phyloP scores from a whole-genome alignment of 495 filamentous ascomycete genomes.

The Penicillium argentinense region DNA sequence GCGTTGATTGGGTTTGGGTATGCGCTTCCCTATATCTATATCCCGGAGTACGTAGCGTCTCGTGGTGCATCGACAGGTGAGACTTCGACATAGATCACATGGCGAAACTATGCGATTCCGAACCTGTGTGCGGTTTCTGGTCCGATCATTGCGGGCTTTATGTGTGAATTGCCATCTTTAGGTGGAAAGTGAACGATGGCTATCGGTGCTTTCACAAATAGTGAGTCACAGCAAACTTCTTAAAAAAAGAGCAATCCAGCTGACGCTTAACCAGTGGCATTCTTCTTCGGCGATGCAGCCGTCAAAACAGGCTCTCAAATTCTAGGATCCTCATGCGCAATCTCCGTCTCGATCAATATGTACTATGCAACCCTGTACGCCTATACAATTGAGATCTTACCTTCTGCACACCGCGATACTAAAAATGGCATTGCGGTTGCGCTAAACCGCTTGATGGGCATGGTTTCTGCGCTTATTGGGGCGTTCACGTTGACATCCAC shows the following conservation, averaged over 20 bases:
- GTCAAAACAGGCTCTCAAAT: constrained; percentile 41
- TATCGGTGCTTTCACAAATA: constrained; percentile 40
- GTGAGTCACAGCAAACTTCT: background rate
- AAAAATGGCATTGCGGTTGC: constrained; percentile 43
- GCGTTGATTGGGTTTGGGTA: constrained; percentile 38
- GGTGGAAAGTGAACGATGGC: constrained; percentile 40
- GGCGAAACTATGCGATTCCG: constrained; percentile 47
- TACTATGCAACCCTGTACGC: constrained; percentile 50
- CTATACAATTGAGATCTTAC: constrained; percentile 46
- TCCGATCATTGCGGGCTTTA: constrained; percentile 36
- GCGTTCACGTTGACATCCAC: constrained; percentile 36
- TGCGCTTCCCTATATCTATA: constrained; percentile 35
- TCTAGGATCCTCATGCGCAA: constrained; percentile 39
- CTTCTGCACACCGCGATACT: constrained; percentile 43
- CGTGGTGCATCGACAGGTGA: constrained; percentile 29
- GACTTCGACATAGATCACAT: constrained; percentile 32
- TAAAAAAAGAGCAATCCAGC: background rate
- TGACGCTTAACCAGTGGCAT: constrained; percentile 18
- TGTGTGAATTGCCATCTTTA: constrained; percentile 34
- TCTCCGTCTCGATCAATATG: constrained; percentile 43
- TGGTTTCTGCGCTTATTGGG: constrained; percentile 37
- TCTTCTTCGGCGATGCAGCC: constrained; percentile 47
- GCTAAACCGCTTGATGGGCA: constrained; percentile 39
- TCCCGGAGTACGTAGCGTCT: constrained; percentile 35
- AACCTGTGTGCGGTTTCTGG: constrained; percentile 39